phyloP scores from a whole-genome alignment of 805 yeast genomes.

The Wickerhamomyces bovis region DNA sequence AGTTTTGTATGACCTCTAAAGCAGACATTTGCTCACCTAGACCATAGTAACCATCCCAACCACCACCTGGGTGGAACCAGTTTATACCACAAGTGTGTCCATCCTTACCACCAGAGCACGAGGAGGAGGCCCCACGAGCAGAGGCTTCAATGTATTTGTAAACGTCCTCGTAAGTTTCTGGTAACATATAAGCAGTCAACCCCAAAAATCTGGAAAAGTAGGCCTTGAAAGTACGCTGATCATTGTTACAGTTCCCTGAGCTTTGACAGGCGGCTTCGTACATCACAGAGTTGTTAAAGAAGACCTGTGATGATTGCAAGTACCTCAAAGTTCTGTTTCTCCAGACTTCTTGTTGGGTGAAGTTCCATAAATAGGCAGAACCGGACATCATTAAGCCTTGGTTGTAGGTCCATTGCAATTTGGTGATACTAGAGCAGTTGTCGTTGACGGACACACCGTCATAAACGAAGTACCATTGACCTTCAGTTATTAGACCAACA shows the following conservation, averaged over 20 bases:
- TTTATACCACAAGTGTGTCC: constrained; percentile 76
- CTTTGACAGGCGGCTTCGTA: constrained; percentile 71
- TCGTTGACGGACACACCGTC: constrained; percentile 51
- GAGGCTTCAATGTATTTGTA: constrained; percentile 41
- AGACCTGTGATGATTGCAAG: constrained; percentile 44
- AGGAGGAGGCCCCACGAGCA: constrained; percentile 65
- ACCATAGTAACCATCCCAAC: constrained; percentile 68
- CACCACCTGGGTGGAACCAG: constrained; percentile 44
- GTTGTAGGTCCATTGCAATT: constrained; percentile 69
- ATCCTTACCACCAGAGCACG: constrained; percentile 79
- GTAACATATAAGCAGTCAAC: constrained; percentile 54
- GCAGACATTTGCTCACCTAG: constrained; percentile 84
- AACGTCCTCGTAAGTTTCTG: constrained; percentile 43
- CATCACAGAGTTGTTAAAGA: constrained; percentile 52
- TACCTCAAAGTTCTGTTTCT: constrained; percentile 43
- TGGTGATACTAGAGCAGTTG: constrained; percentile 47
- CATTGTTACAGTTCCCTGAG: constrained; percentile 52
- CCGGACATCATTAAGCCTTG: constrained; percentile 67
- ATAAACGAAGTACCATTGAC: constrained; percentile 40
- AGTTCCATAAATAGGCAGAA: constrained; percentile 60
- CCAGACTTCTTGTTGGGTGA: constrained; percentile 57
- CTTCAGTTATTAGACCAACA: constrained; percentile 35
- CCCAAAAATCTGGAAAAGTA: constrained; percentile 62
- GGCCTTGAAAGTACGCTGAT: constrained; percentile 72
- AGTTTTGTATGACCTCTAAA: constrained; percentile 46